Conservation (phyloP, 2,329 filamentous ascomycete species). For the Amesomyces nigricolor region DNA sequence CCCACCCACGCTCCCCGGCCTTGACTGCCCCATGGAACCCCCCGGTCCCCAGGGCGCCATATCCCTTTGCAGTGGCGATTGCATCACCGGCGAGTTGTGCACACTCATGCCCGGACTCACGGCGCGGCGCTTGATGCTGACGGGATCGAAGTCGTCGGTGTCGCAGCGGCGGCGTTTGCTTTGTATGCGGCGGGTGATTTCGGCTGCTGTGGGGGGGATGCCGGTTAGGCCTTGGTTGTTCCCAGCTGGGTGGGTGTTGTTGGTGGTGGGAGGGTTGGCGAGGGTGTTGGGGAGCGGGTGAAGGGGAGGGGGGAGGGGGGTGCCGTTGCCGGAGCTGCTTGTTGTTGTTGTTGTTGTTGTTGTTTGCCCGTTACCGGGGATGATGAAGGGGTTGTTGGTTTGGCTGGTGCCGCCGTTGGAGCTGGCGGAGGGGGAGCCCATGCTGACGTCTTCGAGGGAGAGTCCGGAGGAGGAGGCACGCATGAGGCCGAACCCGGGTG, state of each 20-base stretch:
- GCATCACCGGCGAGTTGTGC: constrained; percentile 82
- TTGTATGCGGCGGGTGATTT: constrained; percentile 72
- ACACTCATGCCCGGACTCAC: constrained; percentile 88
- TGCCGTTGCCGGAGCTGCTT: constrained; percentile 35
- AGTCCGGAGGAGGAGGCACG: constrained; percentile 54
- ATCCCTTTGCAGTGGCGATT: constrained; percentile 74
- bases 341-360: constrained; percentile 26
- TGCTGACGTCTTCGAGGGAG: constrained; percentile 62
- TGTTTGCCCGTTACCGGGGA: constrained; percentile 26
- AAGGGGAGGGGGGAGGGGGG: constrained; percentile 28
- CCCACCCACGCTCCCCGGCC: constrained; percentile 57
- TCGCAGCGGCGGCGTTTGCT: constrained; percentile 74
- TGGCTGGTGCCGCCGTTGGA: constrained; percentile 21
- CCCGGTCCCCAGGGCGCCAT: constrained; percentile 60
- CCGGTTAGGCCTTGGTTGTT: constrained; percentile 27
- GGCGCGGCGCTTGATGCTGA: constrained; percentile 82
- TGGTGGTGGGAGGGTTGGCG: constrained; percentile 17
- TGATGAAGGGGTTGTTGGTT: constrained; percentile 26
- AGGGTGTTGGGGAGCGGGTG: not conserved
- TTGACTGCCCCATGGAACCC: constrained; percentile 55
- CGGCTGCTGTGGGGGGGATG: constrained; percentile 58
- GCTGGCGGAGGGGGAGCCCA: constrained; percentile 58
- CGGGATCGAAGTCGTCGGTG: constrained; percentile 75
- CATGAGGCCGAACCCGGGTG: constrained; percentile 58
- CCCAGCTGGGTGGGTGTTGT: not conserved